Evolutionary conservation across 495 filamentous ascomycete species (phyloP).

Genomic region (Daldinia caldariorum): DNA sequence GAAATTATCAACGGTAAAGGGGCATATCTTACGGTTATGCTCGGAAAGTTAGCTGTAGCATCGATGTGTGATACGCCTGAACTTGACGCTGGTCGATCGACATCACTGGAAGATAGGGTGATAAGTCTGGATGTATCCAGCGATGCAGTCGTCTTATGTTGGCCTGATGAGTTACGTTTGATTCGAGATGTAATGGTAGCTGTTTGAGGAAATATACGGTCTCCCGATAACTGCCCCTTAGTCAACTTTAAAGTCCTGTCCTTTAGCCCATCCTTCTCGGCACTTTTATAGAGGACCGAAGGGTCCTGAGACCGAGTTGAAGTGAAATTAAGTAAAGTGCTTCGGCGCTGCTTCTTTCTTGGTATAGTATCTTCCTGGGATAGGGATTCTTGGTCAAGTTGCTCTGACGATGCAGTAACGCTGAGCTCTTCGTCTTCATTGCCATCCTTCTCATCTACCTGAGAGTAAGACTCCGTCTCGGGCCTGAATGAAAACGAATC

Average conservation of each 20-base stretch:
- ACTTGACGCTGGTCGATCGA: slow-evolving; percentile 41
- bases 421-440: slow-evolving; percentile 15
- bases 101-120: slow-evolving; percentile 2
- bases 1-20: slow-evolving; percentile 3
- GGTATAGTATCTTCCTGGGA: slow-evolving; percentile 23
- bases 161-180: slow-evolving; percentile 42
- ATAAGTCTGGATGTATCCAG: slow-evolving; percentile 40
- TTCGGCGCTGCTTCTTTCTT: slow-evolving; percentile 42
- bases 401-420: slow-evolving; percentile 13
- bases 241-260: slow-evolving; percentile 29
- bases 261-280: slow-evolving; percentile 37
- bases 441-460: slow-evolving; percentile 20
- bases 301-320: slow-evolving; percentile 36
- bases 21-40: not conserved
- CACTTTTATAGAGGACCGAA: slow-evolving; percentile 44
- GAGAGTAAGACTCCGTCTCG: slow-evolving; percentile 32
- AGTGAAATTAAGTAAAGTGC: slow-evolving; percentile 32
- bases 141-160: slow-evolving; percentile 38
- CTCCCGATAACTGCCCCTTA: slow-evolving; percentile 32
- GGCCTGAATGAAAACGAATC: slow-evolving; percentile 46
- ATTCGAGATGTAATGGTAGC: slow-evolving; percentile 29
- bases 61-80: slow-evolving; percentile 44
- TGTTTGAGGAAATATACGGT: slow-evolving; percentile 35
- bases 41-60: slow-evolving; percentile 25
- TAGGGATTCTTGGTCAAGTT: slow-evolving; percentile 17